Evolutionary conservation across 139 green algal genomes (phyloP), one percentile per base, ranked within the genome.

Genomic region (Tetradesmus lagerheimii): DNA sequence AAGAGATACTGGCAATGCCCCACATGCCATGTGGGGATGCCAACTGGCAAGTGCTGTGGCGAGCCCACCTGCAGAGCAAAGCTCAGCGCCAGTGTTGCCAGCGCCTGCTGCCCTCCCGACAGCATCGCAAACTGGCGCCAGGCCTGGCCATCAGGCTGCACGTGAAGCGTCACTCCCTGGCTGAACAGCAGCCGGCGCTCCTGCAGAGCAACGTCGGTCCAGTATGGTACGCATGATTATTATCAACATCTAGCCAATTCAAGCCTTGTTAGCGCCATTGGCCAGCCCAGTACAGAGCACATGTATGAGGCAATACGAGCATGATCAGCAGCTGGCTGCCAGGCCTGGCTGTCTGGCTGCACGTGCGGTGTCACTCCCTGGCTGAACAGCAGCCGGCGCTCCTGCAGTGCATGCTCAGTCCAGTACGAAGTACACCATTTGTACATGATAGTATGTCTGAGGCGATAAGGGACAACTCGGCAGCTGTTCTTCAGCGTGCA

Each of bases 31-130:
- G n/a, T n/a, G n/a, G n/a, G n/a, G n/a, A 57, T 57, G 45, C 11
- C 41, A 16, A 80, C 64, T 31, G 25, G 0, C 0, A 14, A 75
- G 23, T 16, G 71, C 71, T 53, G 14, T 12, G 14, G 9, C 5
- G n/a, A n/a, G n/a, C 89, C 37, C 84, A 92, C 91, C 93, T 95
- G 94, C 85, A 97, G 80, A 16, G 96, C 95, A 83, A 98, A 96
- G 89, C 91, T 95, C 9, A 98, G 94, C 8, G 96, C 93, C 77
- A 98, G 92, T 9, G 91, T 94, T 4, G 95, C 94, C 82, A 98
- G 91, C 16, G 96, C 95, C 91, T 98, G 96, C 93, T 98, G 96
- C 2, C 96, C 96, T 0, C 96, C 96, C 4, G 90, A 95, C 43
- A 98, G 93, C 0, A 89, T 71, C 0, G 57, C 18, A 75, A 98